phyloP scores from a whole-genome alignment of 1,284 basidiomycete species.

The Golubevia sp. region DNA sequence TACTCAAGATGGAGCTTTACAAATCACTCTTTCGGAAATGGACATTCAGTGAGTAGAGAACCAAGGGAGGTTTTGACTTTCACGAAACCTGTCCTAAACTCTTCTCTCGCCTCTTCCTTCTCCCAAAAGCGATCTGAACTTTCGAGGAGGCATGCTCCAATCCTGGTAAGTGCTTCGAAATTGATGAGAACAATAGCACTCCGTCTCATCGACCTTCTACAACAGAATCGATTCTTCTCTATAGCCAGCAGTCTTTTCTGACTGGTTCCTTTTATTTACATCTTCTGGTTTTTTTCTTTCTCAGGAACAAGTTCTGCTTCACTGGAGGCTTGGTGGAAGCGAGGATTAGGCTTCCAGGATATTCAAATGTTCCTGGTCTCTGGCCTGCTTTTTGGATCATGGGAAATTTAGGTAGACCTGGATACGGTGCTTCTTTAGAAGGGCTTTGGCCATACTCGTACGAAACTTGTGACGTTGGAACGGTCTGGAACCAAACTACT shows the following conservation, averaged over 20 bases:
- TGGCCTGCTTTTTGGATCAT: slow-evolving; percentile 57
- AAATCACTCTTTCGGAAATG: slow-evolving; percentile 36
- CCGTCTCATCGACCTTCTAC: too few species aligned
- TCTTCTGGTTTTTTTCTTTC: too few species aligned
- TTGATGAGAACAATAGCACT: too few species aligned
- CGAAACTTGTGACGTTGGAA: slow-evolving; percentile 18
- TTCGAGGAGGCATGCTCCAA: slow-evolving; percentile 44
- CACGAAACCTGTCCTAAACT: too few species aligned
- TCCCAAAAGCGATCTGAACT: slow-evolving; percentile 30
- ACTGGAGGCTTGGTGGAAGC: slow-evolving; percentile 43
- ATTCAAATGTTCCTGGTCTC: slow-evolving; percentile 24
- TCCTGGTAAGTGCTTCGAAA: too few species aligned
- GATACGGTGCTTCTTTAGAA: slow-evolving; percentile 8
- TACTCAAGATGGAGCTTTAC: slow-evolving; percentile 32
- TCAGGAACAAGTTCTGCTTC: slow-evolving; percentile 61
- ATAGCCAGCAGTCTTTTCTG: too few species aligned
- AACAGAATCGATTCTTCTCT: too few species aligned
- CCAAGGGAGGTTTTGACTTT: too few species aligned
- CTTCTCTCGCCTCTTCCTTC: too few species aligned
- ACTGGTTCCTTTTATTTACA: too few species aligned
- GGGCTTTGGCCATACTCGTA: slow-evolving; percentile 17
- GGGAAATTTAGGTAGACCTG: slow-evolving; percentile 31
- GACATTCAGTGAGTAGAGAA: too few species aligned
- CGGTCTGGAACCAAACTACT: background rate
- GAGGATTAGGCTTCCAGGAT: slow-evolving; percentile 11